Base-by-base conservation (phyloP, 2,329 filamentous ascomycete genomes). In the Fusarium brachygibbosum region DNA sequence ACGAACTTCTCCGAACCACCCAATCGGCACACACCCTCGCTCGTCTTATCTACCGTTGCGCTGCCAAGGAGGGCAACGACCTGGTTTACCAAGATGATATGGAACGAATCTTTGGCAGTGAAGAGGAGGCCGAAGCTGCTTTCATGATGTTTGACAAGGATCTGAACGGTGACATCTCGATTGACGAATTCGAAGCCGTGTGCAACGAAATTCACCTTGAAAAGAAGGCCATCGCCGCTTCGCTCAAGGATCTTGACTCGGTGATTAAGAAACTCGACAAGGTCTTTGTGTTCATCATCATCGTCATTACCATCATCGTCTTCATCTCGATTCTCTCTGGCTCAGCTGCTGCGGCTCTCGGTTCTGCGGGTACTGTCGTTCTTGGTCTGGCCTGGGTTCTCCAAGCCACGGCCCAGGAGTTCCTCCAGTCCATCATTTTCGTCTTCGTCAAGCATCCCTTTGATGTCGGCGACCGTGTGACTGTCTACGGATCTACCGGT, bases 371-470 rank as follows among this genome's bases (percentile, higher is more conserved):
- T 5, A 96, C 93, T 2, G 89, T 92, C 5, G 86, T 98, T n/a
- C 86, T 98, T 9, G 95, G 94, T 58, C 84, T 98, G 3, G 94
- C 93, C 0, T 98, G 95, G 95, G 85, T 98, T 57, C 93, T 98
- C 73, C 93, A 94, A 63, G 92, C 93, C 1, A 98, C 95, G 0
- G 95, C 95, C 0, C 94, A 97, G 76, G 95, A 98, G 76, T 97
- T 98, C 72, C 84, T 98, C 4, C 94, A 97, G 80, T 97, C 94
- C 12, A 89, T 95, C 76, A 92, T 98, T 72, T 98, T 98, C 76
- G 94, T 98, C 71, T 97, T 98, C 74, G 91, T 98, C 81, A 98
- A 98, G 83, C 95, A 98, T 77, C 95, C 95, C 1, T 98, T 98
- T 74, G 95, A 98, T 78, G 94, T 98, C 6, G 95, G 95, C 55